Conservation (phyloP, 2,329 filamentous ascomycete genomes). For the Exophiala xenobiotica region DNA sequence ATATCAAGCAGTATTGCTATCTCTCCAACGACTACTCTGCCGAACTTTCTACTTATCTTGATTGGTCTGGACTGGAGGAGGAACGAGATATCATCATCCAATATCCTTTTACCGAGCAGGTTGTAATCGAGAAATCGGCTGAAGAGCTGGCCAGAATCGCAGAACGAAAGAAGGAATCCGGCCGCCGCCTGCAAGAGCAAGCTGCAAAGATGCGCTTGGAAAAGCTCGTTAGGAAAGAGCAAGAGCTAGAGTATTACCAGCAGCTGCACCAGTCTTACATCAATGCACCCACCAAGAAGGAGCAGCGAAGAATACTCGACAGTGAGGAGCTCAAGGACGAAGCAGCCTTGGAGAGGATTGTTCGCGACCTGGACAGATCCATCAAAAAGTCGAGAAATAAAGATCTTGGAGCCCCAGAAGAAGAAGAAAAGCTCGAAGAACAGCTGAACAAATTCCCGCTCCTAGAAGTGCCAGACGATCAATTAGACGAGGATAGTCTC, state of each 20-base stretch:
- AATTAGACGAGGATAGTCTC: slow-evolving; percentile 84
- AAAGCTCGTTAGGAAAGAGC: slow-evolving; percentile 91
- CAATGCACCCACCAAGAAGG: slow-evolving; percentile 76
- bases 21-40: slow-evolving; percentile 78
- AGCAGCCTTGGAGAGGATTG: slow-evolving; percentile 73
- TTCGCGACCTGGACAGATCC: slow-evolving; percentile 86
- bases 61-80: slow-evolving; percentile 82
- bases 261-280: slow-evolving; percentile 69
- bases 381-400: slow-evolving; percentile 90
- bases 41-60: slow-evolving; percentile 74
- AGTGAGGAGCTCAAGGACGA: slow-evolving; percentile 92
- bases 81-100: slow-evolving; percentile 87
- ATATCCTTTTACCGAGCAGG: slow-evolving; percentile 88
- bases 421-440: slow-evolving; percentile 72
- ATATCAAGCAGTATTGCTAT: slow-evolving; percentile 87
- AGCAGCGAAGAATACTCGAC: slow-evolving; percentile 80
- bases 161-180: slow-evolving; percentile 93
- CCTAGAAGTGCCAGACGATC: slow-evolving; percentile 83
- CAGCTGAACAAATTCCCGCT: slow-evolving; percentile 74
- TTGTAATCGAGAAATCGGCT: slow-evolving; percentile 86
- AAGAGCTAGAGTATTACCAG: slow-evolving; percentile 92
- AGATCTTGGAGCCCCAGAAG: slow-evolving; percentile 81
- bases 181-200: slow-evolving; percentile 86
- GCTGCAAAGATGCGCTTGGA: slow-evolving; percentile 96
- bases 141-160: slow-evolving; percentile 88